Percentiles rank a stretch among this genome's conserved stretches.
Evolutionary conservation across 768 basidiomycete species (phyloP).

Genomic region (Krasilnikovozyma curviuscula): DNA sequence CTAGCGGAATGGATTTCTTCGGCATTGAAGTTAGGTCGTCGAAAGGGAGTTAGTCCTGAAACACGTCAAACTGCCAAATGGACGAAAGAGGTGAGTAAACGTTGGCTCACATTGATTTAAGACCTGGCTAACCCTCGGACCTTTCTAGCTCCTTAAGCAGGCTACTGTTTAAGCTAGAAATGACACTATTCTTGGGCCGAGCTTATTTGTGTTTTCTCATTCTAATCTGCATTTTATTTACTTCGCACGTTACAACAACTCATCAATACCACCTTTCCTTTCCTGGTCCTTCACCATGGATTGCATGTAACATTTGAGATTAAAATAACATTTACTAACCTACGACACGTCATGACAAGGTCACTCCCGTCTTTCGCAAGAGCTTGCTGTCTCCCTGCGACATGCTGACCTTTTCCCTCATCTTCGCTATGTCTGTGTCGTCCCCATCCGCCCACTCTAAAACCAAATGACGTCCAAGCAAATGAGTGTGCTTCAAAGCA

Average conservation of each 20-base stretch:
- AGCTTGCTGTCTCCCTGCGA: too few species aligned
- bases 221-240: not conserved
- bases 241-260: too few species aligned
- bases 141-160: not conserved
- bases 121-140: too few species aligned
- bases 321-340: too few species aligned
- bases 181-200: not conserved
- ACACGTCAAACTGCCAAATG: conserved; percentile 79
- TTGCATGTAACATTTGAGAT: too few species aligned
- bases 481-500: conserved; percentile 78
- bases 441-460: conserved; percentile 74
- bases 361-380: too few species aligned
- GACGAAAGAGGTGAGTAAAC: conserved; percentile 58
- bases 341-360: too few species aligned
- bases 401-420: conserved; percentile 34
- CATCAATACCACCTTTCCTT: too few species aligned
- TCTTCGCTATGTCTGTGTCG: conserved; percentile 22
- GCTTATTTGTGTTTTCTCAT: not conserved
- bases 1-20: conserved; percentile 54
- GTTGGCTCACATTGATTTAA: not conserved
- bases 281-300: too few species aligned
- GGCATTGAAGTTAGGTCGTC: conserved; percentile 47
- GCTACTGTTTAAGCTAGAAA: not conserved
- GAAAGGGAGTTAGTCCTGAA: conserved; percentile 46
- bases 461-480: conserved; percentile 85